Percentiles rank a stretch among this genome's conserved stretches.
These are phyloP conservation scores for Cryphonectria parasitica DNA, from an alignment of 2,329 filamentous ascomycete species.

Conservation along the genomic window DNA sequence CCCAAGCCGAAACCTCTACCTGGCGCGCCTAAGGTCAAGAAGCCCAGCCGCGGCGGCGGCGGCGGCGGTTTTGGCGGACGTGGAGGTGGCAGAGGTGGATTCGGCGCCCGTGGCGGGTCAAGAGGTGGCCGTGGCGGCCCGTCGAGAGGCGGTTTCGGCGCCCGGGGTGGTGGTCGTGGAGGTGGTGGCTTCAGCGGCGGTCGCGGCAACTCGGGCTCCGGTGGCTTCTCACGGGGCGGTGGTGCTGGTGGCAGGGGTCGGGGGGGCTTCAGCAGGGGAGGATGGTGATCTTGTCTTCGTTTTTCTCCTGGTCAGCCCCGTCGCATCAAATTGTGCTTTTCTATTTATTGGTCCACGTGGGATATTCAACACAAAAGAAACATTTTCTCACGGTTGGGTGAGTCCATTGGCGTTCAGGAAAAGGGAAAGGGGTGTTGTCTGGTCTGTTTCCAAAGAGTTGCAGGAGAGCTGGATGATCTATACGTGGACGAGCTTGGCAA, in stretches of 20 bases:
- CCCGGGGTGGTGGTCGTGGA: conserved; percentile 37
- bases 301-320: neutral
- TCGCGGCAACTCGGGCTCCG: conserved; percentile 30
- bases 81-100: conserved; percentile 43
- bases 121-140: conserved; percentile 36
- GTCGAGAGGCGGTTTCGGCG: conserved; percentile 33
- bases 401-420: conserved; percentile 29
- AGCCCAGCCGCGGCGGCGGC: conserved; percentile 67
- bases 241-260: conserved; percentile 39
- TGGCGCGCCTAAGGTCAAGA: conserved; percentile 60
- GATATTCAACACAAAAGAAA: conserved; percentile 19
- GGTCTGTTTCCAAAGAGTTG: conserved; percentile 8
- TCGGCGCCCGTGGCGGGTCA: conserved; percentile 39
- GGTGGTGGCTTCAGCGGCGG: conserved; percentile 33
- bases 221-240: conserved; percentile 37
- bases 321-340: conserved; percentile 21
- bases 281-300: conserved; percentile 12
- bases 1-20: conserved; percentile 83
- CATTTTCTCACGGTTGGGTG: conserved; percentile 25
- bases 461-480: conserved; percentile 15
- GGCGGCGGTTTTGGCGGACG: conserved; percentile 57
- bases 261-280: conserved; percentile 40
- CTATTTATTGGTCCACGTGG: conserved; percentile 21
- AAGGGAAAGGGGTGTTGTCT: conserved; percentile 25
- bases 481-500: neutral